These are phyloP conservation scores for Triadica sebifera DNA, from an alignment of 345 rosid species.

Conservation along the genomic window DNA sequence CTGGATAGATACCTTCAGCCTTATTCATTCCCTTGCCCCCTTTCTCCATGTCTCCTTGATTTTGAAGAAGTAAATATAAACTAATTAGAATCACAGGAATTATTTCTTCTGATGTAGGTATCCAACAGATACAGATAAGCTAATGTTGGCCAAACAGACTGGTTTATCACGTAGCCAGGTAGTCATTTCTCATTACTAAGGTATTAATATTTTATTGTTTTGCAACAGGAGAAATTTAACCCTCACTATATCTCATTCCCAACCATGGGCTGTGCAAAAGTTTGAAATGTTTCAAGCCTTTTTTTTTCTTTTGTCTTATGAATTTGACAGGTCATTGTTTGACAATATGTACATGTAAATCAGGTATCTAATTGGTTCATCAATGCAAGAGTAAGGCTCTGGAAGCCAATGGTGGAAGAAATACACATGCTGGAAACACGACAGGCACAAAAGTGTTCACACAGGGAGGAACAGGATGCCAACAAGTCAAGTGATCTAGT, in stretches of 20 bases:
- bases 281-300: not conserved
- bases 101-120: conserved; percentile 17
- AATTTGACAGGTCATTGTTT: not conserved
- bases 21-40: not conserved
- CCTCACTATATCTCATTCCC: too few relatives aligned
- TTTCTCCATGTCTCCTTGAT: not conserved
- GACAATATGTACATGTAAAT: conserved; percentile 41
- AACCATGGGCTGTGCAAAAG: not conserved
- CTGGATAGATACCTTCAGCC: too few relatives aligned
- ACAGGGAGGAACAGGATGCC: conserved; percentile 44
- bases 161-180: conserved; percentile 39
- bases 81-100: not conserved
- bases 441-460: conserved; percentile 43
- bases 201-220: not conserved
- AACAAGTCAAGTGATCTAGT: conserved; percentile 30
- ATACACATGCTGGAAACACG: conserved; percentile 30
- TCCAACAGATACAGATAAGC: conserved; percentile 31
- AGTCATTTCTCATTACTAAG: not conserved
- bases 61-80: not conserved
- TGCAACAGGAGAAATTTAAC: not conserved
- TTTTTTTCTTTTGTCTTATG: not conserved
- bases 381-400: conserved; percentile 34
- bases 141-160: conserved; percentile 26
- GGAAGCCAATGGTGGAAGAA: conserved; percentile 43
- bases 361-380: conserved; percentile 43